Evolutionary conservation across 805 yeast genomes (phyloP), one percentile per base, ranked within the genome.

Genomic region (Yamadazyma kitorensis): DNA sequence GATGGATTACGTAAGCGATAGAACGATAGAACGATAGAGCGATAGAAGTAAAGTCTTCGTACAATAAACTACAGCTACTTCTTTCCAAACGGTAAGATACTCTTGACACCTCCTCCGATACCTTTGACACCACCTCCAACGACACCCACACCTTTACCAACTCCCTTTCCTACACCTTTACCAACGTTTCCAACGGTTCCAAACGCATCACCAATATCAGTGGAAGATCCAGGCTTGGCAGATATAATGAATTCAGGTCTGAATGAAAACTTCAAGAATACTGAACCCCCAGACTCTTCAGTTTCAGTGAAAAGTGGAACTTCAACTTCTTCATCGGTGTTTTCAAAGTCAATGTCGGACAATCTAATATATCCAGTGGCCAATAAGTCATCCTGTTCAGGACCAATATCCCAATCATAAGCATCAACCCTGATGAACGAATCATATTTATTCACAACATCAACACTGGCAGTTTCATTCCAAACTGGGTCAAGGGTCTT

Each of bases 371-470:
- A 47, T 7, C 79, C 85, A 20, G 64, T 67, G 37, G 98, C 95
- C 36, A 93, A 69, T 43, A 70, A 66, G 58, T 93, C 99, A 59
- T 93, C 91, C 40, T 75, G 76, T 39, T 80, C 87, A 29, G 86
- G 80, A 46, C 96, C 96, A 44, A 91, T 77, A 60, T 93, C 99
- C 96, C 97, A 91, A 56, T 93, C 99, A 52, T 54, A 71, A 11
- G 85, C 76, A 37, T 70, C 74, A 36, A 86, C 68, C 37, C 63
- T 65, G 33, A 89, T 54, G 3, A 58, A 55, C 8, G 85, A 77
- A 49, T 77, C 78, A 36, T 72, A 77, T 53, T 86, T 74, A 55
- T 83, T 82, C 16, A 67, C 52, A 17, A 88, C 65, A 22, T 72
- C 73, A 24, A 80, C 64, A 10, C 70, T 58, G 27, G 78, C 73